These are phyloP conservation scores for Dendryphion nanum DNA, from an alignment of 2,329 filamentous ascomycete genomes.

Conservation along the genomic window DNA sequence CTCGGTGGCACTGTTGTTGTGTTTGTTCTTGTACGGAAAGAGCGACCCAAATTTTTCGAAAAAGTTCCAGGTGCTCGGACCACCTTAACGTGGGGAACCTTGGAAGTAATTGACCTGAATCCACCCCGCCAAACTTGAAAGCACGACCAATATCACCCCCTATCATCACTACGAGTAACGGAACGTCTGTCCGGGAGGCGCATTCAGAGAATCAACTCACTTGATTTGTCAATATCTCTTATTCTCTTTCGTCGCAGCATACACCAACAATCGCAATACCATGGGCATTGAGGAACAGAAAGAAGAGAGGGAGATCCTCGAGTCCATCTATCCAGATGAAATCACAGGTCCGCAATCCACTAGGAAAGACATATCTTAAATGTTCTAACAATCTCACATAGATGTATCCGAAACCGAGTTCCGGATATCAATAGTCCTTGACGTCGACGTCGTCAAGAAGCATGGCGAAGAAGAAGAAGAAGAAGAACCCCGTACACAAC, in stretches of 20 bases:
- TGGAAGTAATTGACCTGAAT: too few relatives aligned
- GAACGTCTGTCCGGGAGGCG: too few relatives aligned
- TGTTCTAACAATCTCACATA: slow-evolving; percentile 40
- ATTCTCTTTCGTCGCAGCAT: not conserved
- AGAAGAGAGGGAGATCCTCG: slow-evolving; percentile 95
- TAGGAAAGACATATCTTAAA: not conserved
- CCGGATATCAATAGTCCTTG: slow-evolving; percentile 80
- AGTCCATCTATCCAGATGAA: slow-evolving; percentile 97
- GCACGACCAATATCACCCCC: too few relatives aligned
- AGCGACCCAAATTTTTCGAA: not conserved
- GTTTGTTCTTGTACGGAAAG: not conserved
- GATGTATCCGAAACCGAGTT: slow-evolving; percentile 90
- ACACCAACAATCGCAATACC: slow-evolving; percentile 8
- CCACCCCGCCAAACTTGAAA: too few relatives aligned
- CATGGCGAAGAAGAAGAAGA: slow-evolving; percentile 54
- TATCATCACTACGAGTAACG: too few relatives aligned
- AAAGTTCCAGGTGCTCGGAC: slow-evolving; percentile 1
- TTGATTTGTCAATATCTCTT: too few relatives aligned
- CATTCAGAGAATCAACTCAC: too few relatives aligned
- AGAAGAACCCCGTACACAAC: slow-evolving; percentile 56
- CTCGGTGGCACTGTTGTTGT: not conserved
- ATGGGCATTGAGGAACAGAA: slow-evolving; percentile 76
- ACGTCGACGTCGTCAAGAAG: slow-evolving; percentile 54
- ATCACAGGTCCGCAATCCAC: slow-evolving; percentile 69
- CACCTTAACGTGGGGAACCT: slow-evolving; percentile 20